Evolutionary conservation across 495 filamentous ascomycete species (phyloP).

Genomic region (Astrothelium macrocarpum): DNA sequence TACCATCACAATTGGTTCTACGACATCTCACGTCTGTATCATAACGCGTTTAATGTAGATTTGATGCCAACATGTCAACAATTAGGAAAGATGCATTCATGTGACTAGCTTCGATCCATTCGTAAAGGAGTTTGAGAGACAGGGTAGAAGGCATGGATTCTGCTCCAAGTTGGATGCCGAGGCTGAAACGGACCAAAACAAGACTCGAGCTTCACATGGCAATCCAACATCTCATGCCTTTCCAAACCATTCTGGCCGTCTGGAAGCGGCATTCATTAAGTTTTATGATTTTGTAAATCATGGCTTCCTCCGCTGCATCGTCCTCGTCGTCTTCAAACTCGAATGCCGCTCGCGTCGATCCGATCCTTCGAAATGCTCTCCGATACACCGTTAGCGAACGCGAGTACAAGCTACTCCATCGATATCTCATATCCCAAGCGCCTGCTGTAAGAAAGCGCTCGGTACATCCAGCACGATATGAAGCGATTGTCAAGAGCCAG

Average conservation of each 20-base stretch:
- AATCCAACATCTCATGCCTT: not conserved
- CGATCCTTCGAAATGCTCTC: constrained; percentile 64
- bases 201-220: not conserved
- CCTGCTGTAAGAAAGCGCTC: constrained; percentile 49
- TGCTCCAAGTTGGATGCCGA: too few relatives aligned
- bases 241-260: not conserved
- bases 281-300: not conserved
- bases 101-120: too few relatives aligned
- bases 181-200: not conserved
- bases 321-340: not conserved
- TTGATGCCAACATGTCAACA: too few relatives aligned
- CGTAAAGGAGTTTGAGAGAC: too few relatives aligned
- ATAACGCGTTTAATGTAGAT: too few relatives aligned
- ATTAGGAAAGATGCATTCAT: too few relatives aligned
- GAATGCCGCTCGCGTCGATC: constrained; percentile 33
- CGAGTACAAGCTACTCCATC: constrained; percentile 76
- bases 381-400: constrained; percentile 73
- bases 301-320: not conserved
- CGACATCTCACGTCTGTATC: too few relatives aligned
- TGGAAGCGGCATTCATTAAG: not conserved
- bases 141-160: too few relatives aligned
- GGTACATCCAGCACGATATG: constrained; percentile 47
- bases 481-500: constrained; percentile 39
- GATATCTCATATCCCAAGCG: constrained; percentile 61
- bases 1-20: too few relatives aligned